Percentiles rank a stretch among this genome's conserved stretches.
phyloP scores from a whole-genome alignment of 495 filamentous ascomycete species.

The Penicillium crystallinum region DNA sequence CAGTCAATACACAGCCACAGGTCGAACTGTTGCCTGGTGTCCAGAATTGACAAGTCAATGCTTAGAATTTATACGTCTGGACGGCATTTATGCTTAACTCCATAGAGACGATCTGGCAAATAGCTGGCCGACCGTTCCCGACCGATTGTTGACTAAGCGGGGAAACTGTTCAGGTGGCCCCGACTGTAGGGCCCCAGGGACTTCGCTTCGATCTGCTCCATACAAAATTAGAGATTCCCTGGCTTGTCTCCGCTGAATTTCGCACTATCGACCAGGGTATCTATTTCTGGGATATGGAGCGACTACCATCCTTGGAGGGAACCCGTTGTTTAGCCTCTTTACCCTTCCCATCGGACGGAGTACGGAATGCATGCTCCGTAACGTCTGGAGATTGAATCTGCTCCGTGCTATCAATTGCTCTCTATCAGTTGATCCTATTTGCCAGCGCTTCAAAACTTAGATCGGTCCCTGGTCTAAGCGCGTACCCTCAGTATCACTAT shows the following conservation, averaged over 20 bases:
- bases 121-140: too few relatives aligned
- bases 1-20: slow-evolving; percentile 12
- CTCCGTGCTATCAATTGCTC: too few relatives aligned
- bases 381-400: too few relatives aligned
- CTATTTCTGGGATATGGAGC: neutral
- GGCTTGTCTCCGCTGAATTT: neutral
- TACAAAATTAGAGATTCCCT: neutral
- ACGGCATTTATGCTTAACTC: slow-evolving; percentile 1
- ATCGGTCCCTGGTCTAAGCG: neutral
- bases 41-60: neutral
- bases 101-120: slow-evolving; percentile 7
- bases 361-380: neutral
- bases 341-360: neutral
- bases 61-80: neutral
- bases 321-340: too few relatives aligned
- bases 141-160: too few relatives aligned
- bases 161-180: too few relatives aligned
- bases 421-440: neutral
- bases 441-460: neutral
- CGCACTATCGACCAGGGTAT: neutral
- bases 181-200: too few relatives aligned
- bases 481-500: neutral
- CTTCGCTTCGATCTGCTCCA: neutral
- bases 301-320: neutral
- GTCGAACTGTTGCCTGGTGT: slow-evolving; percentile 6